Conservation (phyloP, 2,329 filamentous ascomycete genomes). For the Parascedosporium putredinis region DNA sequence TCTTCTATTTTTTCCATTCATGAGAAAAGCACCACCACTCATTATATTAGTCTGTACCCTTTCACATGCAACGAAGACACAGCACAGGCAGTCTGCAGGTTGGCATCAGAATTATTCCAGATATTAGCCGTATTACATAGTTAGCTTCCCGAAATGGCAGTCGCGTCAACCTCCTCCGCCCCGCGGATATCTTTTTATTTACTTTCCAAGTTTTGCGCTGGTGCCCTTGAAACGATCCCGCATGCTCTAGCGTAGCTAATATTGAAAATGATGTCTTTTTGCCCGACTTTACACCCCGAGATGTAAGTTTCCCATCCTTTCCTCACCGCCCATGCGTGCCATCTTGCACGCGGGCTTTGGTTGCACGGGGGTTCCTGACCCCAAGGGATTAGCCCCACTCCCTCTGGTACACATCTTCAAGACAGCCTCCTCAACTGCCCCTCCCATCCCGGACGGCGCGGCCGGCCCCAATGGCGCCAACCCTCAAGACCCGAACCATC, state of each 20-base stretch:
- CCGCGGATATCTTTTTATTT: not conserved
- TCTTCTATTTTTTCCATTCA: too few relatives aligned
- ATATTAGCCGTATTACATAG: not conserved
- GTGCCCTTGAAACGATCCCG: not conserved
- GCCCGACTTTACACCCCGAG: conserved; percentile 58
- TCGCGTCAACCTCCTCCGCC: not conserved
- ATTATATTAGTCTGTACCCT: too few relatives aligned
- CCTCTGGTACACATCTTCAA: conserved; percentile 62
- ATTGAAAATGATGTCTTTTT: conserved; percentile 49
- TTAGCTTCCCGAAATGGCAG: not conserved
- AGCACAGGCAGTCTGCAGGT: too few relatives aligned
- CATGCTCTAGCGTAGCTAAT: not conserved
- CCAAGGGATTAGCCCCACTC: conserved; percentile 48
- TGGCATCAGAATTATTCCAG: not conserved
- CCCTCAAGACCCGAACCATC: conserved; percentile 20
- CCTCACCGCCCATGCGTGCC: not conserved
- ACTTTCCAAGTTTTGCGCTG: not conserved
- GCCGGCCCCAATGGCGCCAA: conserved; percentile 19
- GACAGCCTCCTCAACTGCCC: conserved; percentile 34
- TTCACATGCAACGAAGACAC: not conserved
- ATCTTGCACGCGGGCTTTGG: too few relatives aligned
- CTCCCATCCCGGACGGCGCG: conserved; percentile 21
- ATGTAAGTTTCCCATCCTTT: conserved; percentile 37
- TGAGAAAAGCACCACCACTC: too few relatives aligned
- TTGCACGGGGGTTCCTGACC: too few relatives aligned